phyloP scores from a whole-genome alignment of 371 early-diverging fungal species.

The Mortierella sp. region DNA sequence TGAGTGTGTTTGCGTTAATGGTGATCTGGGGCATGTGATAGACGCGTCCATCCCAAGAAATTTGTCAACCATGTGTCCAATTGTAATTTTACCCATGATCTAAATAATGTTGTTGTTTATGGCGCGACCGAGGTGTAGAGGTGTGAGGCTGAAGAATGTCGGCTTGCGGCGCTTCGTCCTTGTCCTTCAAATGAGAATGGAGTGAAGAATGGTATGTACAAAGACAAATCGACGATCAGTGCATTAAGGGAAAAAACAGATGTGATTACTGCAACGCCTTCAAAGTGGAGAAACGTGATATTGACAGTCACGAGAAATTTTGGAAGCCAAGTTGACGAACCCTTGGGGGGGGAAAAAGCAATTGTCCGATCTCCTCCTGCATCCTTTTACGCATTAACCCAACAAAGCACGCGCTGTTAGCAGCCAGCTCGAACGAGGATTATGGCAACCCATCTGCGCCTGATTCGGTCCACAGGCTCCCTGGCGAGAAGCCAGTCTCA shows the following conservation, averaged over 20 bases:
- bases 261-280: not conserved
- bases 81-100: conserved; percentile 19
- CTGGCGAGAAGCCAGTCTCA: conserved; percentile 9
- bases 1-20: conserved; percentile 9
- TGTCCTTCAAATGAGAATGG: not conserved
- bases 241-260: not conserved
- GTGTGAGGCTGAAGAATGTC: not conserved
- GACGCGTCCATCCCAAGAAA: conserved; percentile 9
- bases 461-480: conserved; percentile 29
- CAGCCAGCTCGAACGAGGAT: conserved; percentile 15
- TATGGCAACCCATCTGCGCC: conserved; percentile 28
- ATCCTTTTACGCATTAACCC: not conserved
- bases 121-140: not conserved
- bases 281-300: not conserved
- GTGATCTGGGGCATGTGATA: not conserved
- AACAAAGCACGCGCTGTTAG: not conserved
- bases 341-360: too few species aligned
- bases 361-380: conserved; percentile 1
- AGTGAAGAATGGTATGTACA: not conserved
- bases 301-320: not conserved
- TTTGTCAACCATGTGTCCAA: conserved; percentile 12
- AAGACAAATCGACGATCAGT: not conserved
- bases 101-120: not conserved
- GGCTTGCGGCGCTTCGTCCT: not conserved
- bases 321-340: not conserved